Evolutionary conservation across 805 yeast species (phyloP).

Genomic region (Pichia paraexigua): DNA sequence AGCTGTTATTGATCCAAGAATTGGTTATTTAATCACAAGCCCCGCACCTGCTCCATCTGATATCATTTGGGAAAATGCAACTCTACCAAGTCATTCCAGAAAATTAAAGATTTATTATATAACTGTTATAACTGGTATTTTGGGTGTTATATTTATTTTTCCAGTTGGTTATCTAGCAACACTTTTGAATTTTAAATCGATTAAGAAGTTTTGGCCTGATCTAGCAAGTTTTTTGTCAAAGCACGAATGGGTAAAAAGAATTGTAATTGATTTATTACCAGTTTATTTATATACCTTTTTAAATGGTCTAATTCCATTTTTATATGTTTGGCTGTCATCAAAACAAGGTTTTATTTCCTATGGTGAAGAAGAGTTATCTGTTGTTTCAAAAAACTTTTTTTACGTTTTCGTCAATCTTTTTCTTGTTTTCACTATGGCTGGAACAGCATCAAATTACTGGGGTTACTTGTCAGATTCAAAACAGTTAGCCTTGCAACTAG

Average conservation of each 20-base stretch:
- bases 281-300: constrained; percentile 83
- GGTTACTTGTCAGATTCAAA: constrained; percentile 82
- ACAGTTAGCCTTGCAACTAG: constrained; percentile 77
- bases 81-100: constrained; percentile 69
- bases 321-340: constrained; percentile 75
- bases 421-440: constrained; percentile 87
- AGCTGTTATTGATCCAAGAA: constrained; percentile 85
- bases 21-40: constrained; percentile 70
- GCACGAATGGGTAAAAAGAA: constrained; percentile 63
- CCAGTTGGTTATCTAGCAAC: constrained; percentile 86
- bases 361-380: constrained; percentile 86
- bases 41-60: constrained; percentile 97
- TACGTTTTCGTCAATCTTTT: constrained; percentile 91
- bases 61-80: constrained; percentile 85
- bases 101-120: constrained; percentile 54
- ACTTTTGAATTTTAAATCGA: constrained; percentile 69
- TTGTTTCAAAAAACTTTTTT: constrained; percentile 88
- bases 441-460: constrained; percentile 80
- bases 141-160: constrained; percentile 65
- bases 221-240: constrained; percentile 59
- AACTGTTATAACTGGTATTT: constrained; percentile 56
- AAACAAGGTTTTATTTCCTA: constrained; percentile 86
- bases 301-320: constrained; percentile 75
- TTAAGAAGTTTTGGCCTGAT: constrained; percentile 73
- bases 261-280: constrained; percentile 85